Percentiles rank a stretch among this genome's conserved stretches.
Evolutionary conservation across 2,329 filamentous ascomycete genomes (phyloP).

Genomic region (Verruconis gallopava): DNA sequence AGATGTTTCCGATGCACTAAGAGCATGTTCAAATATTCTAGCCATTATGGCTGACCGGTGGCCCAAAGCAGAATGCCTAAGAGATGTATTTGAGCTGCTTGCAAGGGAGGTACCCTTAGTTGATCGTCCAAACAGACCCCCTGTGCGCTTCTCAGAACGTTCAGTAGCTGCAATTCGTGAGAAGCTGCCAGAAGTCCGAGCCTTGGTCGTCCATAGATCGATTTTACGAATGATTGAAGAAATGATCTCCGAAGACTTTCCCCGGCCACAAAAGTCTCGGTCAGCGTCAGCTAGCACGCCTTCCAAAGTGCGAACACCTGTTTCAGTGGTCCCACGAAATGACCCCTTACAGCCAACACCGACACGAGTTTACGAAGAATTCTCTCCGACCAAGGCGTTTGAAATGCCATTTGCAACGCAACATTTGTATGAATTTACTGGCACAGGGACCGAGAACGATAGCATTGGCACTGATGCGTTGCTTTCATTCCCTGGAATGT

Average conservation of each 20-base stretch:
- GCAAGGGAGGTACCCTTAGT: slow-evolving; percentile 15
- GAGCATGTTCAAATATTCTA: slow-evolving; percentile 25
- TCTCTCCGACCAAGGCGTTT: slow-evolving; percentile 9
- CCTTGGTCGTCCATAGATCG: slow-evolving; percentile 14
- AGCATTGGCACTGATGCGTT: slow-evolving; percentile 10
- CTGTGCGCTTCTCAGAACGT: slow-evolving; percentile 13
- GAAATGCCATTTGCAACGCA: slow-evolving; percentile 13
- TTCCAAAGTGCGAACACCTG: no score
- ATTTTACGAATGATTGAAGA: slow-evolving; percentile 16
- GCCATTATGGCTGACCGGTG: slow-evolving; percentile 26
- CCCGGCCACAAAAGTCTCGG: no score
- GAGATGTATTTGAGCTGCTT: slow-evolving; percentile 25
- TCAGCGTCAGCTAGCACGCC: no score
- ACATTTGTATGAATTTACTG: slow-evolving; percentile 10
- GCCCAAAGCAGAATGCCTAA: slow-evolving; percentile 22
- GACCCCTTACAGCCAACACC: no score
- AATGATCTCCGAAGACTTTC: slow-evolving; percentile 14
- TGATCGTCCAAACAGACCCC: slow-evolving; percentile 13
- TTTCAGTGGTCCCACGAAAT: no score
- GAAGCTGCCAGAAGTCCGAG: slow-evolving; percentile 12
- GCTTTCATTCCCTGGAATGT: slow-evolving; percentile 10
- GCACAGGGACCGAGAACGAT: slow-evolving; percentile 4
- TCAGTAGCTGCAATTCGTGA: slow-evolving; percentile 10
- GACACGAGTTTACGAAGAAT: slow-evolving; percentile 1
- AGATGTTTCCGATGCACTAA: slow-evolving; percentile 21